Conservation (phyloP, 2,329 filamentous ascomycete genomes). For the Leptographium lundbergii region DNA sequence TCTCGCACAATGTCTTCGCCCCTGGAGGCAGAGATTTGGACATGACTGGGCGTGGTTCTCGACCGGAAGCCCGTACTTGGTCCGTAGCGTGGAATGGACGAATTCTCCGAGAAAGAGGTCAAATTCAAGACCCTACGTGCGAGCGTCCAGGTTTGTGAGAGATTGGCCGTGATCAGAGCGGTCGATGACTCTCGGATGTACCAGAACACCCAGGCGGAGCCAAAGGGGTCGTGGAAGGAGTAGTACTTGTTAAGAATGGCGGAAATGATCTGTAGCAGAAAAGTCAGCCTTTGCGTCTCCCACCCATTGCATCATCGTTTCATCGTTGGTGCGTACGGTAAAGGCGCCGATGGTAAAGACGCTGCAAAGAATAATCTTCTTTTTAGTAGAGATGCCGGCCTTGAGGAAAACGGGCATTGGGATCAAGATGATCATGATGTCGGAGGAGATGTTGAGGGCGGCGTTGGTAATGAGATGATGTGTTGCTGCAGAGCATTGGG, state of each 20-base stretch:
- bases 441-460: slow-evolving; percentile 46
- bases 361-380: slow-evolving; percentile 37
- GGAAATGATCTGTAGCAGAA: slow-evolving; percentile 28
- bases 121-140: slow-evolving; percentile 25
- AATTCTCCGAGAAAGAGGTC: slow-evolving; percentile 20
- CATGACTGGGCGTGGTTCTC: neutral
- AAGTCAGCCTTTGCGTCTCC: neutral
- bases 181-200: slow-evolving; percentile 33
- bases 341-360: slow-evolving; percentile 34
- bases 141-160: slow-evolving; percentile 30
- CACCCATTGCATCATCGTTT: neutral
- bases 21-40: neutral
- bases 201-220: slow-evolving; percentile 28
- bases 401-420: slow-evolving; percentile 40
- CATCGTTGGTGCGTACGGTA: slow-evolving; percentile 23
- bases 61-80: slow-evolving; percentile 14
- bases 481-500: slow-evolving; percentile 43
- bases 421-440: slow-evolving; percentile 45
- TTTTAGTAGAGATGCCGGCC: slow-evolving; percentile 33
- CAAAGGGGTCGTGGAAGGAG: slow-evolving; percentile 26
- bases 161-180: slow-evolving; percentile 30
- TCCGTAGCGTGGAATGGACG: slow-evolving; percentile 17
- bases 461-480: slow-evolving; percentile 47
- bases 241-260: slow-evolving; percentile 36
- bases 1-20: slow-evolving; percentile 13